Percentiles rank a stretch among this genome's conserved stretches.
phyloP scores from a whole-genome alignment of 495 filamentous ascomycete species.

The Platismatia glauca region DNA sequence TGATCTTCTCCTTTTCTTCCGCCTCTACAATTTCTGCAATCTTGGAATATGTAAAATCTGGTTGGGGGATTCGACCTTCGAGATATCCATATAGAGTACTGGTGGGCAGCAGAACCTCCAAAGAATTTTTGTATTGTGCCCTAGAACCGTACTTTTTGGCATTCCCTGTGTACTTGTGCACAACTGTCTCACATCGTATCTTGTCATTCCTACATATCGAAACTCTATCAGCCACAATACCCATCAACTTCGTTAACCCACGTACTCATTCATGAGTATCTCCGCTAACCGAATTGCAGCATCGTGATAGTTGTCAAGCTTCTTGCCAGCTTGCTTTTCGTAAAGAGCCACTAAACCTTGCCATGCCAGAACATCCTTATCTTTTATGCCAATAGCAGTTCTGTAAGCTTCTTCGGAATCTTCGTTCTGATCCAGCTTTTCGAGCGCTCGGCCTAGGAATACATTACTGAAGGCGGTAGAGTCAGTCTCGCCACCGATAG shows the following conservation, averaged over 20 bases:
- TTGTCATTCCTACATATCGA: slow-evolving; percentile 40
- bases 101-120: slow-evolving; percentile 66
- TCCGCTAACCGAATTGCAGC: slow-evolving; percentile 64
- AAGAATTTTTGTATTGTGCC: slow-evolving; percentile 59
- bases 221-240: slow-evolving; percentile 23
- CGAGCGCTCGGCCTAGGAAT: slow-evolving; percentile 71
- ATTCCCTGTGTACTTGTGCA: slow-evolving; percentile 71
- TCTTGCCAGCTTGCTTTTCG: slow-evolving; percentile 59
- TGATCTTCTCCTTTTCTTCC: slow-evolving; percentile 85
- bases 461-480: slow-evolving; percentile 37
- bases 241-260: background rate
- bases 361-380: slow-evolving; percentile 65
- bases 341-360: slow-evolving; percentile 83
- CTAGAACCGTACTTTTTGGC: slow-evolving; percentile 62
- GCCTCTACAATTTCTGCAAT: slow-evolving; percentile 78
- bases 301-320: slow-evolving; percentile 63
- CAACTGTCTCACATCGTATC: slow-evolving; percentile 63
- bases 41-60: slow-evolving; percentile 69
- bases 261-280: slow-evolving; percentile 50
- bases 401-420: slow-evolving; percentile 68
- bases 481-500: slow-evolving; percentile 32
- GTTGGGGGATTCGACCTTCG: slow-evolving; percentile 76
- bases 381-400: slow-evolving; percentile 58
- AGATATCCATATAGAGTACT: slow-evolving; percentile 71
- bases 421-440: slow-evolving; percentile 59